These are phyloP conservation scores for Thelonectria discophora DNA, from an alignment of 2,329 filamentous ascomycete species.

Conservation along the genomic window DNA sequence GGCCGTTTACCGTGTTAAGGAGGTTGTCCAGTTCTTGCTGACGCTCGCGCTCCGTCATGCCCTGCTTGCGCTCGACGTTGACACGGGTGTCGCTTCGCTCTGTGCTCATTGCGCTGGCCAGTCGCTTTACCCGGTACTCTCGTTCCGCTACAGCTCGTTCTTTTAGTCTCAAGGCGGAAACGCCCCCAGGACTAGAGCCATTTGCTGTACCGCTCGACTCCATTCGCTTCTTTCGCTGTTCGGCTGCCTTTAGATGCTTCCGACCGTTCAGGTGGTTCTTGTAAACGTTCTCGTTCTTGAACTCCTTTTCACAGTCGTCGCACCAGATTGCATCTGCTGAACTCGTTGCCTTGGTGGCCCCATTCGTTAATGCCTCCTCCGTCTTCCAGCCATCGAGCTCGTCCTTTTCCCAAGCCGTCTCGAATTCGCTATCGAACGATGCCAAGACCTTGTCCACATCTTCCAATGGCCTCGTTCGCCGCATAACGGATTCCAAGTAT, in stretches of 20 bases:
- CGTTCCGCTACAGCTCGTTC: slow-evolving; percentile 91
- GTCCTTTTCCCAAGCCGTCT: slow-evolving; percentile 81
- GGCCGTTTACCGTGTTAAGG: slow-evolving; percentile 58
- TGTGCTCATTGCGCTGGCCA: slow-evolving; percentile 83
- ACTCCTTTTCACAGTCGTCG: slow-evolving; percentile 90
- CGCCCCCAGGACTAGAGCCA: slow-evolving; percentile 36
- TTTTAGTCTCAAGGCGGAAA: slow-evolving; percentile 71
- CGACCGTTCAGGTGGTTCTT: slow-evolving; percentile 88
- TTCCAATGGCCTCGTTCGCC: slow-evolving; percentile 84
- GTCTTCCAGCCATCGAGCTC: slow-evolving; percentile 81
- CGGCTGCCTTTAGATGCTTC: slow-evolving; percentile 88
- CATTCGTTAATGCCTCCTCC: slow-evolving; percentile 55
- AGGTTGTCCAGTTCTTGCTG: slow-evolving; percentile 93
- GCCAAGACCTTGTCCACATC: slow-evolving; percentile 81
- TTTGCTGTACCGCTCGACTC: slow-evolving; percentile 45
- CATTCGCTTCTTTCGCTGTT: slow-evolving; percentile 64
- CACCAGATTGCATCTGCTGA: slow-evolving; percentile 81
- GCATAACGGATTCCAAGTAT: slow-evolving; percentile 90
- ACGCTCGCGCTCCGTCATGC: slow-evolving; percentile 96
- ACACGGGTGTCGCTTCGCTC: slow-evolving; percentile 89
- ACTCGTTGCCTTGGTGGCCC: slow-evolving; percentile 42
- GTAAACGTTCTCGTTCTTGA: slow-evolving; percentile 95
- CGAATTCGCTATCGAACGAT: slow-evolving; percentile 84
- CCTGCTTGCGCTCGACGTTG: slow-evolving; percentile 95
- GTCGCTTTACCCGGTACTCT: slow-evolving; percentile 82